A percentile compares a stretch with the other conserved stretches of the same genome.
Evolutionary conservation across 371 early-diverging fungal species (phyloP).

Genomic region (Blastocladiella emersonii): DNA sequence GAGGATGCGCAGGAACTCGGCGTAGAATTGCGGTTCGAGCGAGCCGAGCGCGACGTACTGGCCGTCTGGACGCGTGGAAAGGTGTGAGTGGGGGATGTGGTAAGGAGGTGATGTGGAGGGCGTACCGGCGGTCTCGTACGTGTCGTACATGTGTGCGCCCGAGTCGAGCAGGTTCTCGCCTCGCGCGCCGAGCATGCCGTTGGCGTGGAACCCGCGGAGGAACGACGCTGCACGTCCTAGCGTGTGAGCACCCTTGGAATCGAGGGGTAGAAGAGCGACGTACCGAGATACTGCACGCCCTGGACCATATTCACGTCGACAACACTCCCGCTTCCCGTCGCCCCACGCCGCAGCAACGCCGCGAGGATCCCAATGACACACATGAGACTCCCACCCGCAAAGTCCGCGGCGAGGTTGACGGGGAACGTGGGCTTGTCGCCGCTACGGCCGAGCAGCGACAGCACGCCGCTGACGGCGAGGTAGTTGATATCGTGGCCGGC

Average conservation of each 20-base stretch:
- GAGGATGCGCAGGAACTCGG: neutral
- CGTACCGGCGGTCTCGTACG: neutral
- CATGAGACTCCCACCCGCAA: conserved; percentile 60
- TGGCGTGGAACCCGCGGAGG: neutral
- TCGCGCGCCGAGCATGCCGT: neutral
- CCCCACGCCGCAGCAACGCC: conserved; percentile 43
- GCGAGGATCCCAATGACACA: conserved; percentile 52
- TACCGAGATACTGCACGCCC: conserved; percentile 11
- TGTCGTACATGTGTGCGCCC: neutral
- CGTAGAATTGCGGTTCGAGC: neutral
- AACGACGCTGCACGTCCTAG: neutral
- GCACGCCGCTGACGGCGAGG: conserved; percentile 48
- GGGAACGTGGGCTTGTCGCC: conserved; percentile 48
- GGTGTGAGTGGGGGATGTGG: too few relatives aligned
- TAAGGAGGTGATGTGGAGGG: too few relatives aligned
- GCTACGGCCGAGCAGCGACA: conserved; percentile 42
- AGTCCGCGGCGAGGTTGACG: conserved; percentile 53
- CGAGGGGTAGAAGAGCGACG: conserved; percentile 6
- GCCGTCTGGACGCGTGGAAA: neutral
- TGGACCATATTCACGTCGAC: conserved; percentile 54
- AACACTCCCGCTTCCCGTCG: conserved; percentile 53
- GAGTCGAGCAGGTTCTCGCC: neutral
- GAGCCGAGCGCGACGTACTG: neutral
- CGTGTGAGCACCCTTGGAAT: neutral
- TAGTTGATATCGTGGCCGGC: conserved; percentile 73